Base-by-base conservation (phyloP, 768 basidiomycete genomes). In the Suillus tomentosus region DNA sequence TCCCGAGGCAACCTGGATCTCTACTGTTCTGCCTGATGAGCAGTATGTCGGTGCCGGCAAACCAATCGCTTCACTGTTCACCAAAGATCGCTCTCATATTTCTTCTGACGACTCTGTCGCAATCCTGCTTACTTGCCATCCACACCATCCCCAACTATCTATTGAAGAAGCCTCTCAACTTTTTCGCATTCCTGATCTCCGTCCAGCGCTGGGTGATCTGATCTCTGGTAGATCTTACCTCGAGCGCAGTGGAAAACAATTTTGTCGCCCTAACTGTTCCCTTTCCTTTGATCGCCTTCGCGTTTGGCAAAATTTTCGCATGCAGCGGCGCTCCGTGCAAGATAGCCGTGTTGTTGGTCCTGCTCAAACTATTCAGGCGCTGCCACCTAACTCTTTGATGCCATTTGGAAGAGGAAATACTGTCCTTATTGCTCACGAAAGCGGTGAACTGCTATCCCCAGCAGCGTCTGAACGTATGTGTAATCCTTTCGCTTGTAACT, bases 131-230 rank as follows among this genome's bases (percentile, higher is more conserved):
- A 57, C 61, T 7, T 3, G 19, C 11, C 4, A 2, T 3, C 65
- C 58, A 5, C 66, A 68, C 27, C 39, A 48, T 27, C 64, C 48
- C 7, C 4, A 42, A 17, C 8, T 62, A 37, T 51, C 54, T 19
- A n/a, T 68, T 31, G 34, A 63, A 6, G 61, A 60, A 2, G 54
- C 59, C 3, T 39, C 11, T 3, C n/a, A 8, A 17, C 4, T 40
- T 0, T 34, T 68, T 24, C 27, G 11, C 17, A n/a, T 69, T 11
- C 5, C 43, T 11, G 60, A 68, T 61, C 62, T 69, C 9, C 3
- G 3, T 7, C 55, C 60, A 9, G 64, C 64, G 1, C 51, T 68
- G 3, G 64, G 58, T 6, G 62, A 69, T 42, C 68, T 53, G 17
- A 37, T 56, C 45, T 51, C 48, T 45, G 43, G 39, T 2, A 43